Evolutionary conservation across 768 basidiomycete genomes (phyloP).

Genomic region (Amanita subjunquillea): DNA sequence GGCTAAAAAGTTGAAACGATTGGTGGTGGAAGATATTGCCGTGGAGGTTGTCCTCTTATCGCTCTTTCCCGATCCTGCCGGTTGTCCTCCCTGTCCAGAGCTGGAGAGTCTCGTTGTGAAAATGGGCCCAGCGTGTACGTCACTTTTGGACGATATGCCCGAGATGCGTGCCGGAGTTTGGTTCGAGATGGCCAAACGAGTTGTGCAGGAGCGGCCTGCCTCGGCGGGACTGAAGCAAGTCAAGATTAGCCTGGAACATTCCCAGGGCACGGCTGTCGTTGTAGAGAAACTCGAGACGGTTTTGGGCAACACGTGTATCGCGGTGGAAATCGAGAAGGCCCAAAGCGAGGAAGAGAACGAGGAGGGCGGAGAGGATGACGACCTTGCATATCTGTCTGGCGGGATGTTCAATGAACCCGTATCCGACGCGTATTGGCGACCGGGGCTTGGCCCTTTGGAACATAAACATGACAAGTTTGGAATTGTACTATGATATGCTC

Average conservation of each 20-base stretch:
- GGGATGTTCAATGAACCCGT: background rate
- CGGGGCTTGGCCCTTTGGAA: background rate
- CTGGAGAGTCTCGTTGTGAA: background rate
- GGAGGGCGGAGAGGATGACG: background rate
- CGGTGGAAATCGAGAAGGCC: background rate
- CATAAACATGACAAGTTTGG: background rate
- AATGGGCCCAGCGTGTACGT: background rate
- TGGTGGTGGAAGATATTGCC: background rate
- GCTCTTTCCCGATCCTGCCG: background rate
- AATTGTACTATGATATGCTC: background rate
- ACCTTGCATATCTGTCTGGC: background rate
- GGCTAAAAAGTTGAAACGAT: background rate
- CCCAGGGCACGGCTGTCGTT: background rate
- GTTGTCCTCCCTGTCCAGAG: background rate
- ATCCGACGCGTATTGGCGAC: background rate
- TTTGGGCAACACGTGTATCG: background rate
- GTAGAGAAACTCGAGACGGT: background rate
- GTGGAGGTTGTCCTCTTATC: background rate
- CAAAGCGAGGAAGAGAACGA: background rate
- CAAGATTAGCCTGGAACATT: background rate
- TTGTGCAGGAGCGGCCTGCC: background rate
- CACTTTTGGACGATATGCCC: background rate
- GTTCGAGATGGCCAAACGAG: background rate
- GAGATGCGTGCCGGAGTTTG: background rate
- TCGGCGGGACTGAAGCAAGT: background rate